A percentile compares a stretch with the other conserved stretches of the same genome.
phyloP scores from a whole-genome alignment of 805 yeast species.

The Clavispora santaluciae region DNA sequence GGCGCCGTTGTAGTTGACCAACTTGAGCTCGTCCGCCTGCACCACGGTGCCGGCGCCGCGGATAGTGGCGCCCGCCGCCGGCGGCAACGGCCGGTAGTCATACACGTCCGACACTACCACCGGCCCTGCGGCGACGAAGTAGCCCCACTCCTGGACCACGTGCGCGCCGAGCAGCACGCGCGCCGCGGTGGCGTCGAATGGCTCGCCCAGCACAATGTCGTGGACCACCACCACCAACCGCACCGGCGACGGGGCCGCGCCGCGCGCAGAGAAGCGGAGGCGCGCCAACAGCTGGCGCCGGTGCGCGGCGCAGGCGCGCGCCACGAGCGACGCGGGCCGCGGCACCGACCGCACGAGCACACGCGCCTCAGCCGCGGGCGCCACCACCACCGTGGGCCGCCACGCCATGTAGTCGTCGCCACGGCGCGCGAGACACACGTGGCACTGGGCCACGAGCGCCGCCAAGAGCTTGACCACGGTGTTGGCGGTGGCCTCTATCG shows the following conservation, averaged over 20 bases:
- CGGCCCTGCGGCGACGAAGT: slow-evolving; percentile 51
- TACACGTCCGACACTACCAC: slow-evolving; percentile 53
- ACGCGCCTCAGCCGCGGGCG: slow-evolving; percentile 2
- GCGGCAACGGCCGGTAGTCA: slow-evolving; percentile 52
- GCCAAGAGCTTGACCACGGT: slow-evolving; percentile 35
- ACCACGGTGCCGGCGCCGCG: slow-evolving; percentile 51
- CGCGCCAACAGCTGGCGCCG: slow-evolving; percentile 41
- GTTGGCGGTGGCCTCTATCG: slow-evolving; percentile 23
- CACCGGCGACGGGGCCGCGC: slow-evolving; percentile 17
- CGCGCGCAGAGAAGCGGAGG: slow-evolving; percentile 41
- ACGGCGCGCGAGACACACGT: slow-evolving; percentile 17
- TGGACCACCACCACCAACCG: slow-evolving; percentile 41
- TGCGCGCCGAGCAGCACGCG: slow-evolving; percentile 47
- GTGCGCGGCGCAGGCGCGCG: slow-evolving; percentile 13
- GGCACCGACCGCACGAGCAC: background rate
- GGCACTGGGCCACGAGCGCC: slow-evolving; percentile 32
- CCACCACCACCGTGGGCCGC: slow-evolving; percentile 9
- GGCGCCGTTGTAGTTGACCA: slow-evolving; percentile 28
- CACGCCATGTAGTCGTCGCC: slow-evolving; percentile 11
- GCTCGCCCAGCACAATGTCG: slow-evolving; percentile 15
- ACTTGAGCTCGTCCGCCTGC: slow-evolving; percentile 57
- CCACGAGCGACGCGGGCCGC: background rate
- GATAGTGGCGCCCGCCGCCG: slow-evolving; percentile 15
- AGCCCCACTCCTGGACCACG: slow-evolving; percentile 46
- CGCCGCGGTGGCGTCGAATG: slow-evolving; percentile 31